Conservation (phyloP, 1,284 basidiomycete genomes). For the Leccinum griseonigrum region DNA sequence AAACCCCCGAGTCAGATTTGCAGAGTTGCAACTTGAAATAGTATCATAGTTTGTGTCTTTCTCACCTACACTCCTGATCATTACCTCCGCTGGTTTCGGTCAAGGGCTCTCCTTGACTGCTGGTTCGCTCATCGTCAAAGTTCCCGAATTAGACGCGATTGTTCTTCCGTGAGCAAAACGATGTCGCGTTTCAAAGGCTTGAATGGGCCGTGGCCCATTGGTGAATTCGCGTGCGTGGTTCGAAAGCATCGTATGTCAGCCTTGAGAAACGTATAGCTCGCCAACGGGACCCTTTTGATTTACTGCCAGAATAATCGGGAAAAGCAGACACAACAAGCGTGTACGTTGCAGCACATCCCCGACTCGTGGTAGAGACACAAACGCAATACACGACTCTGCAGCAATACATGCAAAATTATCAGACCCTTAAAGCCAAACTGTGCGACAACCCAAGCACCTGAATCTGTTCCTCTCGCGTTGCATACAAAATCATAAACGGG, state of each 20-base stretch:
- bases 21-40: background rate
- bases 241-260: constrained; percentile 76
- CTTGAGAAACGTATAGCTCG: constrained; percentile 52
- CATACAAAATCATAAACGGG: constrained; percentile 61
- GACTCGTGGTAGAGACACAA: background rate
- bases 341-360: no score
- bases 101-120: no score
- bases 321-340: background rate
- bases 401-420: background rate
- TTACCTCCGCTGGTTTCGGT: no score
- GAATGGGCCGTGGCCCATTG: constrained; percentile 50
- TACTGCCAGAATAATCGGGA: constrained; percentile 4
- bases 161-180: constrained; percentile 53
- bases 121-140: background rate
- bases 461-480: constrained; percentile 67
- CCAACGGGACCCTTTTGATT: constrained; percentile 52
- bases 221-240: constrained; percentile 61
- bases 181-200: constrained; percentile 62
- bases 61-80: no score
- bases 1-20: background rate
- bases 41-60: no score
- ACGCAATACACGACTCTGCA: background rate
- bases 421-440: constrained; percentile 3
- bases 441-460: constrained; percentile 52
- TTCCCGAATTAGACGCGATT: constrained; percentile 17